These are phyloP conservation scores for Tulasnella sp. DNA, from an alignment of 768 basidiomycete species.

Conservation along the genomic window DNA sequence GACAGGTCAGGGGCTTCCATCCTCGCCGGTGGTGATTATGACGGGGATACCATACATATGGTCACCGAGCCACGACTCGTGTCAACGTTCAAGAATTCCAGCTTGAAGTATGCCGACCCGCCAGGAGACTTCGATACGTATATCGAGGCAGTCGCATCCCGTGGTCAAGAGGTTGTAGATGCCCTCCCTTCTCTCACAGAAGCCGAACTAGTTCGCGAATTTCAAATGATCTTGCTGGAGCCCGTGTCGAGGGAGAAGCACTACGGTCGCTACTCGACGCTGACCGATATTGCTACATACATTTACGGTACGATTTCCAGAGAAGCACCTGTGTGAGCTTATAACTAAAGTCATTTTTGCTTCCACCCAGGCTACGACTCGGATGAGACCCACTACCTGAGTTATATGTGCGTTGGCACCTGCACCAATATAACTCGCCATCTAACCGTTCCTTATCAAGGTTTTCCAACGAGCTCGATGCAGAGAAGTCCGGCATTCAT, in stretches of 20 bases:
- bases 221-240: slow-evolving; percentile 53
- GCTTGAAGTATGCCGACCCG: slow-evolving; percentile 47
- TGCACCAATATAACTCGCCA: neutral
- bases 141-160: slow-evolving; percentile 46
- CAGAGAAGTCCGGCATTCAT: slow-evolving; percentile 54
- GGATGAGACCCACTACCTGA: slow-evolving; percentile 49
- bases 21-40: slow-evolving; percentile 59
- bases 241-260: slow-evolving; percentile 44
- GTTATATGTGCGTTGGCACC: slow-evolving; percentile 46
- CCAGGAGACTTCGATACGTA: slow-evolving; percentile 43
- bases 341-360: neutral
- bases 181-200: slow-evolving; percentile 29
- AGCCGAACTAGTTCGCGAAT: slow-evolving; percentile 34
- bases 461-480: slow-evolving; percentile 56
- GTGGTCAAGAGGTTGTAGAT: slow-evolving; percentile 44
- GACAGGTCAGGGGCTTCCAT: slow-evolving; percentile 55
- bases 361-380: slow-evolving; percentile 40
- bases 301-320: slow-evolving; percentile 37
- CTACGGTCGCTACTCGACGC: slow-evolving; percentile 50
- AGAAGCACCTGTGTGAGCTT: neutral
- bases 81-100: slow-evolving; percentile 50
- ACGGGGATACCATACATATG: slow-evolving; percentile 44
- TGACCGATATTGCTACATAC: slow-evolving; percentile 56
- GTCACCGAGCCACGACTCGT: slow-evolving; percentile 61
- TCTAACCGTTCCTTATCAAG: slow-evolving; percentile 31